Evolutionary conservation across 192 early-diverging fungal species (phyloP), one percentile per base, ranked within the genome.

Genomic region (Phycomyces blakesleeanus): DNA sequence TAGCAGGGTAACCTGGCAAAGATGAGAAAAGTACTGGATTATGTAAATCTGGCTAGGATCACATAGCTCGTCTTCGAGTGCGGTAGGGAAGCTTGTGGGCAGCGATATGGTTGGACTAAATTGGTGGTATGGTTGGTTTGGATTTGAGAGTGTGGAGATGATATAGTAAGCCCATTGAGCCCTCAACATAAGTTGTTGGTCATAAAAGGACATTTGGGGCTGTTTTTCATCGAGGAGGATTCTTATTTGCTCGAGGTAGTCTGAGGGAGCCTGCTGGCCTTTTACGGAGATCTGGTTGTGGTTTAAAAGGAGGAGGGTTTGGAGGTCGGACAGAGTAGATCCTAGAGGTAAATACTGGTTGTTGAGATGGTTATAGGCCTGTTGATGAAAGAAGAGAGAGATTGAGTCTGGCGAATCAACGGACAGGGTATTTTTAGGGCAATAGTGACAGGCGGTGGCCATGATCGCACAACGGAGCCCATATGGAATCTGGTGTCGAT

Each of bases 381-480:
- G 12, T 11, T 47, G 44, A 11, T 47, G 18, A 18, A 18, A 47
- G 44, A 47, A n/a, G 44, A n/a, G 12, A 7, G 44, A 2, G 11
- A 47, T n/a, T 14, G 44, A 47, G 2, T 14, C 2, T n/a, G 15
- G 44, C 12, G 44, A 47, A 47, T 47, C 44, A n/a, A 12, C 18
- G 18, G 44, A 12, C 44, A 47, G 11, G 15, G 11, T n/a, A n/a
- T 47, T 14, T 47, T n/a, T 18, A 47, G 59, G 49, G 22, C 34
- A 63, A 55, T 22, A 55, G 21, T 63, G 51, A n/a, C 21, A 55
- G 14, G 53, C 62, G 22, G 20, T 54, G 20, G 53, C 38, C 52
- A 63, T 54, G 21, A 63, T 55, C 0, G 52, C 62, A 40, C 41
- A 63, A 40, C 53, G 53, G 49, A 63, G 37, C 16, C 38, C 62